phyloP scores from a whole-genome alignment of 1,284 basidiomycete genomes.

The Grifola frondosa region DNA sequence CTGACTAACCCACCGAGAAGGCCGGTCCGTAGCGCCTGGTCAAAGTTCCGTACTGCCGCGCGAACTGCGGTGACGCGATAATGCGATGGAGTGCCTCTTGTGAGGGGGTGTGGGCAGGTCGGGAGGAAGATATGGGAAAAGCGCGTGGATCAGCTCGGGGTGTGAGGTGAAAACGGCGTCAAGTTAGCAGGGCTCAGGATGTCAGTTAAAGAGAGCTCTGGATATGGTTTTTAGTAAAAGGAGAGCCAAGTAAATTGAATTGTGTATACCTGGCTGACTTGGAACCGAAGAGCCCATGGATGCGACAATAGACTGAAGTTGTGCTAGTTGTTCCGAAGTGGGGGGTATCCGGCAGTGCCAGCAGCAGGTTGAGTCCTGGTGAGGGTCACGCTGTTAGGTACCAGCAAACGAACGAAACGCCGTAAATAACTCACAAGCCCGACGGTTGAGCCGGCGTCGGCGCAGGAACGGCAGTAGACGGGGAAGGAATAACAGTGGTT shows the following conservation, averaged over 20 bases:
- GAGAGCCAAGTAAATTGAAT: not conserved
- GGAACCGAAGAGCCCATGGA: constrained; percentile 19
- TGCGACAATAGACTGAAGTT: constrained; percentile 25
- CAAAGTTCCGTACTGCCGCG: constrained; percentile 63
- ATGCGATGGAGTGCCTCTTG: constrained; percentile 59
- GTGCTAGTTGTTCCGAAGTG: constrained; percentile 27
- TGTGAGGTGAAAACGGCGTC: constrained; percentile 65
- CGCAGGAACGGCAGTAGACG: constrained; percentile 26
- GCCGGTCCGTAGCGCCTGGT: constrained; percentile 76
- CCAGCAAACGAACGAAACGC: not conserved
- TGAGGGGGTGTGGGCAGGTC: constrained; percentile 68
- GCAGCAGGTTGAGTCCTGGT: constrained; percentile 16
- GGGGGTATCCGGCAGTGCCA: constrained; percentile 16
- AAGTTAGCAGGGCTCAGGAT: constrained; percentile 73
- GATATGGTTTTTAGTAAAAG: constrained; percentile 6
- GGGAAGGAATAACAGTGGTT: too few species aligned
- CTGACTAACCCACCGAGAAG: constrained; percentile 68
- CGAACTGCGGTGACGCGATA: constrained; percentile 61
- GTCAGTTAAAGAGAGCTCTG: constrained; percentile 68
- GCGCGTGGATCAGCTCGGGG: constrained; percentile 60
- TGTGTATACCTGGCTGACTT: constrained; percentile 12
- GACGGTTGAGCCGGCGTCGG: constrained; percentile 16
- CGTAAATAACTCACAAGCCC: constrained; percentile 16
- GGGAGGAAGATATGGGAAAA: constrained; percentile 76
- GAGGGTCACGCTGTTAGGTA: not conserved